Evolutionary conservation across 2,329 filamentous ascomycete species (phyloP), one percentile per base, ranked within the genome.

Genomic region (Lecanoromycetidae sp.): DNA sequence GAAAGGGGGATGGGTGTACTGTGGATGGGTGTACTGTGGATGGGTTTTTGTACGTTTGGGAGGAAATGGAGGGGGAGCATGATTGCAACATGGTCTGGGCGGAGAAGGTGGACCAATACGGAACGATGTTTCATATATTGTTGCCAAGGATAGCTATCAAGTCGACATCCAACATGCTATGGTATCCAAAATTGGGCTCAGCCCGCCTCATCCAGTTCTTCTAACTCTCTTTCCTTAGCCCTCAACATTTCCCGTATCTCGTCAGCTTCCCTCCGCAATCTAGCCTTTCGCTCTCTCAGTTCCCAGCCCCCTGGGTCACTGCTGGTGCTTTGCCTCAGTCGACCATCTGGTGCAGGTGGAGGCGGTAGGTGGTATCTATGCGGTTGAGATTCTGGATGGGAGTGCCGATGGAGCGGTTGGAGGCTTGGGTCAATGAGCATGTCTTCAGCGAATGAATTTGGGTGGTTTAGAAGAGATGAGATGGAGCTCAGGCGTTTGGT

Each of bases 21-120:
- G 88, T 96, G 56, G 90, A 96, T 74, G 91, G 96, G 75, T 93
- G 98, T 72, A 93, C 84, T 58, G 91, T 98, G 38, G n/a, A n/a
- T n/a, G n/a, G n/a, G 91, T 98, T 47, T 72, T 96, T 56, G 88
- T 98, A n/a, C n/a, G n/a, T n/a, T n/a, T n/a, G n/a, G n/a, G n/a
- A n/a, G n/a, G n/a, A n/a, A n/a, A n/a, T n/a, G n/a, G n/a, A n/a
- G n/a, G n/a, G n/a, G n/a, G n/a, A n/a, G n/a, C n/a, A n/a, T n/a
- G n/a, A n/a, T n/a, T n/a, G n/a, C 49, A 43, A 57, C 50, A 29
- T 44, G 19, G 51, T 10, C 54, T 95, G 90, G 87, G 87, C 61
- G 91, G 91, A 72, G 91, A 98, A 55, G 81, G 80, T 8, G 30
- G n/a, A 30, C 3, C 15, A 35, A 36, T 8, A 10, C 5, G 12